phyloP scores from a whole-genome alignment of 176 grass and related monocot species.

The Cenchrus americanus region DNA sequence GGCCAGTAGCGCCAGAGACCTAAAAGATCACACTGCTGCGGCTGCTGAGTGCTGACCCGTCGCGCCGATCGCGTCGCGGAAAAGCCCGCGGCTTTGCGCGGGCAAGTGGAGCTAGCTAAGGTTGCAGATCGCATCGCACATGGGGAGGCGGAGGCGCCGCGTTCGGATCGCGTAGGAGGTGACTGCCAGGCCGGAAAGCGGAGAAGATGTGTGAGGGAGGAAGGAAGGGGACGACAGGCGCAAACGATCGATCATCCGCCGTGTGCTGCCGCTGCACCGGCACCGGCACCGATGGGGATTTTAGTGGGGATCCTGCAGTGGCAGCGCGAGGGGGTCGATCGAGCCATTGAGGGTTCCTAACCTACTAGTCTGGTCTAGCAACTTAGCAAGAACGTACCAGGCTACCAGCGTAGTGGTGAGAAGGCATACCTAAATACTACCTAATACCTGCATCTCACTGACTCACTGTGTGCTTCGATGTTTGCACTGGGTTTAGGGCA shows the following conservation, averaged over 20 bases:
- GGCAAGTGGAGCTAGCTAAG: neutral
- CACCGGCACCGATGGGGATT: neutral
- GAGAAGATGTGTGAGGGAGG: neutral
- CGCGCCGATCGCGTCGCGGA: neutral
- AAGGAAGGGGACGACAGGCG: neutral
- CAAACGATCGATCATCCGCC: neutral
- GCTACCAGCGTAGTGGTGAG: too few species aligned
- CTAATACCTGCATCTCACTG: too few species aligned
- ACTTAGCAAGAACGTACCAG: too few species aligned
- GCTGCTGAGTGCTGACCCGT: neutral
- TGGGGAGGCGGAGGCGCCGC: neutral
- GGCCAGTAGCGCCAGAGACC: neutral
- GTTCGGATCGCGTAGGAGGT: neutral
- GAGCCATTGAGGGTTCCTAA: too few species aligned
- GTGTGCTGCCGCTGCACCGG: neutral
- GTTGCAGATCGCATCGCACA: constrained; percentile 7
- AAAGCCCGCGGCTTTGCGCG: neutral
- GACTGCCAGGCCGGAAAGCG: neutral
- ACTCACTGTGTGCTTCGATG: too few species aligned
- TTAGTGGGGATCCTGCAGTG: neutral
- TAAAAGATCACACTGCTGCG: neutral
- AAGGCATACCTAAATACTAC: too few species aligned
- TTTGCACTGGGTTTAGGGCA: too few species aligned
- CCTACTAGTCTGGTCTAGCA: too few species aligned
- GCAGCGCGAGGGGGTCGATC: too few species aligned